Evolutionary conservation across 371 early-diverging fungal species (phyloP).

Genomic region (Syncephalis plumigaleata): DNA sequence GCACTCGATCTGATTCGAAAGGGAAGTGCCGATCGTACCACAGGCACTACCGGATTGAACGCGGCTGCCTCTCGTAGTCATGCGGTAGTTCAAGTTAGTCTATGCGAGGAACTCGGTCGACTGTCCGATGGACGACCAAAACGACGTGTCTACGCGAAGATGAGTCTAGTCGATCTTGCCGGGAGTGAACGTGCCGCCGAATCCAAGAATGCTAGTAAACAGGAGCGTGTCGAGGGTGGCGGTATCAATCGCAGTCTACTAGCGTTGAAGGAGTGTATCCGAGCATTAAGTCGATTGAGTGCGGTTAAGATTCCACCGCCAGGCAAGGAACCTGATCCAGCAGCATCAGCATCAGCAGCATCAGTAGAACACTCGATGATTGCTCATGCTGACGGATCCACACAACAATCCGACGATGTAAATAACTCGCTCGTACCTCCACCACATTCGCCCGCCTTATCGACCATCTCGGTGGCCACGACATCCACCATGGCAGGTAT

Average conservation of each 20-base stretch:
- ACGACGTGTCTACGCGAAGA: background rate
- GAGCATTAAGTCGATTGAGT: background rate
- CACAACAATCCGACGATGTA: no score
- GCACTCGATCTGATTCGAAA: background rate
- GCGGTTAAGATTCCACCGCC: background rate
- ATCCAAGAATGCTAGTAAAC: background rate
- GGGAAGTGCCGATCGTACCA: background rate
- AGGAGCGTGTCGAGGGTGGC: background rate
- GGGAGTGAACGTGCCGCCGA: background rate
- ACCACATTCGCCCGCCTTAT: no score
- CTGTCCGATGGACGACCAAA: background rate
- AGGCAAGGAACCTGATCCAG: no score
- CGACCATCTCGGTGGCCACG: no score
- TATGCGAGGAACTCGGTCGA: background rate
- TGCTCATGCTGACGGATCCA: no score
- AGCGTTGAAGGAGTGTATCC: slow-evolving; percentile 1
- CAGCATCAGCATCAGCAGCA: no score
- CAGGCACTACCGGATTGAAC: background rate
- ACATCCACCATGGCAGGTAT: no score
- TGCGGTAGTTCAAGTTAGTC: background rate
- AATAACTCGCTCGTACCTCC: no score
- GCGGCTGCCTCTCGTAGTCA: background rate
- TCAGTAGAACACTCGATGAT: no score
- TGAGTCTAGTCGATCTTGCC: background rate
- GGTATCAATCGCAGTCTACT: background rate